Evolutionary conservation across 2,329 filamentous ascomycete genomes (phyloP), one percentile per base, ranked within the genome.

Genomic region (Didymella keratinophila): DNA sequence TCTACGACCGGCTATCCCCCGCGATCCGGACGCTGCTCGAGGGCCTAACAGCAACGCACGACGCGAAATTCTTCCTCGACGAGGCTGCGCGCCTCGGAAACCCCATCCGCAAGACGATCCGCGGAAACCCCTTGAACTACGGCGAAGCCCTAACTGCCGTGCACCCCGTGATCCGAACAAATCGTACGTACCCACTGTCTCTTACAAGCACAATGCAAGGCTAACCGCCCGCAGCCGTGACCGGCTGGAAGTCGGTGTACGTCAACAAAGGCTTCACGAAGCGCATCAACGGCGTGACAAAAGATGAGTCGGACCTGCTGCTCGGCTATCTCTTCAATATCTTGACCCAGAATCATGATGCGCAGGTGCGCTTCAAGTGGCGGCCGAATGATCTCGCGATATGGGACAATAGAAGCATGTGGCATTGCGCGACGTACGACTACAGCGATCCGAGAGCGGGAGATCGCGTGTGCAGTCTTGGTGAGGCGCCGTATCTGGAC

Each of bases 331-430:
- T 72, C 69, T 78, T 76, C 78, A 83, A 70, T 49, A 71, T 67
- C 53, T 78, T 84, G 4, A 70, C 75, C 1, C 76, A 82, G 55
- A 84, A 83, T 65, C 83, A 84, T 65, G 83, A 84, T 58, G 69
- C 83, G 30, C 81, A 83, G 66, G 82, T 84, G 4, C 66, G 83
- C 11, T 80, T 82, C 66, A 80, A 80, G 66, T 85, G 83, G 70
- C 58, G 67, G 11, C 39, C 28, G 23, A 72, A 70, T 27, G 69
- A 66, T 43, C 54, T 70, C 71, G 83, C 86, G 1, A 87, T 90
- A 62, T 90, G 88, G 88, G 87, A 90, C 68, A 90, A 90, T 60
- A 76, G 85, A 7, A 83, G 82, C 52, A 81, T 78, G 0, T 87
- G 84, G 72, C 86, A 88, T 64, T 83, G 82, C 36, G 86, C 86